Base-by-base conservation (phyloP, 1,284 basidiomycete species). In the Papiliotrema laurentii region DNA sequence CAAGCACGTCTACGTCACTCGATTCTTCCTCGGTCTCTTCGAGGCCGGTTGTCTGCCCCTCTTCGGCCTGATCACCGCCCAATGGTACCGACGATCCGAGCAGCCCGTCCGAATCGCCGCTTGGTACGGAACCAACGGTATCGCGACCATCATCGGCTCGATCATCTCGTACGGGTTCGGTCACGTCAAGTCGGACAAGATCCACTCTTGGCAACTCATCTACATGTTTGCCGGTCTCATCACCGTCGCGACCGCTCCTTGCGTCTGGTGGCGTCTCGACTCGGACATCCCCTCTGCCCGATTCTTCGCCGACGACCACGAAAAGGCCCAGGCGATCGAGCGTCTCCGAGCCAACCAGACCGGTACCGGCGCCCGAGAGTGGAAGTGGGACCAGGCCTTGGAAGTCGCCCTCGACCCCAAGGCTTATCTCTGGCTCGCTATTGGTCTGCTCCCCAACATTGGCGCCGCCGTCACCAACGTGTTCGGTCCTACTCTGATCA, bases 391-490 rank as follows among this genome's bases (percentile, higher is more conserved):
- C 6, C 75, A 76, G 30, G 58, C 68, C 16, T 27, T 39, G 5
- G 75, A 77, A 47, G 51, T 69, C 7, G 58, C 69, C 31, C 57
- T 61, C 48, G 71, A 74, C 47, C 58, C 64, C 45, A 72, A 74
- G 53, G 59, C 69, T 0, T 72, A 63, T 49, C 57, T 75, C n/a
- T 75, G 62, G 55, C 47, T 74, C 43, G 57, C 49, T 19, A 66
- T 75, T 45, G 55, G 69, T 14, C 45, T 70, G 19, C 53, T 65
- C 4, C 59, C 62, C 53, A 71, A 69, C 55, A 59, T 67, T 42
- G 70, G 70, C 31, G 71, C 71, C 5, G 36, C 59, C 9, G 67
- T 71, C 21, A 66, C 69, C 40, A 69, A 61, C 51, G 60, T 58
- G 19, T 66, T 68, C 39, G 61, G 67, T 25, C 66, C 68, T 6